Percentiles rank a stretch among this genome's conserved stretches.
These are phyloP conservation scores for Blastocystis hominis DNA, from an alignment of 352 stramenopile genomes.

Conservation along the genomic window DNA sequence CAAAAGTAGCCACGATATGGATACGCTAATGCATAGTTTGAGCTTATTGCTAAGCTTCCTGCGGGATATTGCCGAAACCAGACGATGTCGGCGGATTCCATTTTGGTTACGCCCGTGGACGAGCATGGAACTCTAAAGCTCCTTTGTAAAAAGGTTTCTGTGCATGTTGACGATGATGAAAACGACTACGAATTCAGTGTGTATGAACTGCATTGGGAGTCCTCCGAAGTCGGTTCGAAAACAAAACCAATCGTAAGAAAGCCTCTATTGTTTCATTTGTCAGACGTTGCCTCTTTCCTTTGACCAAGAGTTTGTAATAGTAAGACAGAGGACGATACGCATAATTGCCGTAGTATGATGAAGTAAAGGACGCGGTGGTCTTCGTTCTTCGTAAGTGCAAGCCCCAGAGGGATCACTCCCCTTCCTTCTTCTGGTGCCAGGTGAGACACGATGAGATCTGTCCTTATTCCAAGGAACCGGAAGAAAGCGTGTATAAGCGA, in stretches of 20 bases:
- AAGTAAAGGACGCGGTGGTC: not conserved
- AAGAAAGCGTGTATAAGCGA: not conserved
- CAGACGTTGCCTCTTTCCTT: not conserved
- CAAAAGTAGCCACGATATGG: not conserved
- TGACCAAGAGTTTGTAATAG: slow-evolving; percentile 27
- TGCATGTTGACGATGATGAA: not conserved
- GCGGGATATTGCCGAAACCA: slow-evolving; percentile 3
- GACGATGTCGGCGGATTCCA: not conserved
- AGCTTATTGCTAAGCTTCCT: slow-evolving; percentile 9
- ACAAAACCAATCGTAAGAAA: not conserved
- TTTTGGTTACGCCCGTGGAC: not conserved
- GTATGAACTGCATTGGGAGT: slow-evolving; percentile 40
- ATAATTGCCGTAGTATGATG: not conserved
- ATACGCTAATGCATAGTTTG: not conserved
- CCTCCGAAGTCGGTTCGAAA: not conserved
- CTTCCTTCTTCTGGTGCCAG: slow-evolving; percentile 55
- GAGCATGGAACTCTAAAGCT: slow-evolving; percentile 22
- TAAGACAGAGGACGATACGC: not conserved
- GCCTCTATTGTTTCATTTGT: not conserved
- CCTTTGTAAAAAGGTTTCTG: slow-evolving; percentile 17
- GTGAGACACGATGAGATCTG: not conserved
- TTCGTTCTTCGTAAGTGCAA: slow-evolving; percentile 23
- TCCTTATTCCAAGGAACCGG: not conserved
- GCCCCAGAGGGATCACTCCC: not conserved
- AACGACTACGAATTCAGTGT: not conserved